A percentile compares a stretch with the other conserved stretches of the same genome.
phyloP scores from a whole-genome alignment of 2,329 filamentous ascomycete genomes.

The Fusarium illudens region DNA sequence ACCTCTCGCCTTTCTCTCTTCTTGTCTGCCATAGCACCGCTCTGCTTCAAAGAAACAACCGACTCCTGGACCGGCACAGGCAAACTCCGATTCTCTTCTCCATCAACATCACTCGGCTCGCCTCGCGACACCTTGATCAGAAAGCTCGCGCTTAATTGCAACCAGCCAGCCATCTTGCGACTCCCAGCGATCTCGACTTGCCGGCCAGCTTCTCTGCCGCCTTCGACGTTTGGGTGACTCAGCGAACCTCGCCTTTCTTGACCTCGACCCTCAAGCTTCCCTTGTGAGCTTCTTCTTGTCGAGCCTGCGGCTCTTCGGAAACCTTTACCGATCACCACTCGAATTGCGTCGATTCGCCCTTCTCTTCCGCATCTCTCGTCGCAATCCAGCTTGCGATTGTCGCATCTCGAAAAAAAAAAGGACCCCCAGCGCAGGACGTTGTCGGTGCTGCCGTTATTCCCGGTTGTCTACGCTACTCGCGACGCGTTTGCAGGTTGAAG shows the following conservation, averaged over 20 bases:
- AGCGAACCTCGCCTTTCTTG: conserved; percentile 17
- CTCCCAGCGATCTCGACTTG: conserved; percentile 7
- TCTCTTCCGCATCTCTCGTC: neutral
- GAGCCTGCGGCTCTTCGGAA: conserved; percentile 15
- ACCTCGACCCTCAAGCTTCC: conserved; percentile 25
- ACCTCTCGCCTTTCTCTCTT: conserved; percentile 33
- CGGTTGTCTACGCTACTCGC: conserved; percentile 3
- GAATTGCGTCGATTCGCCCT: conserved; percentile 17
- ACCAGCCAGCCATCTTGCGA: conserved; percentile 25
- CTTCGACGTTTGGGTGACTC: conserved; percentile 32
- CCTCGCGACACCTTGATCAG: neutral
- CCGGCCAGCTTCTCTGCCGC: conserved; percentile 1
- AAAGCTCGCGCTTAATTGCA: conserved; percentile 16
- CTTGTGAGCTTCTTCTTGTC: conserved; percentile 1
- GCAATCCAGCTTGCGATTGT: conserved; percentile 6
- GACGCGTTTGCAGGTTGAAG: conserved; percentile 20
- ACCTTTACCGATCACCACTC: neutral
- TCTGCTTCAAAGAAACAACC: conserved; percentile 24
- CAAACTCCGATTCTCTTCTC: conserved; percentile 8
- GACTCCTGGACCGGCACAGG: conserved; percentile 10
- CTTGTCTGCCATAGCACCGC: conserved; percentile 26
- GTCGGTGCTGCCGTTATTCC: conserved; percentile 26
- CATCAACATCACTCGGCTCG: conserved; percentile 11
- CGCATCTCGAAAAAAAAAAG: conserved; percentile 15
- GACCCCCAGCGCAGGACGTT: conserved; percentile 33